Evolutionary conservation across 2,329 filamentous ascomycete species (phyloP).

Genomic region (Thelonectria rubi): DNA sequence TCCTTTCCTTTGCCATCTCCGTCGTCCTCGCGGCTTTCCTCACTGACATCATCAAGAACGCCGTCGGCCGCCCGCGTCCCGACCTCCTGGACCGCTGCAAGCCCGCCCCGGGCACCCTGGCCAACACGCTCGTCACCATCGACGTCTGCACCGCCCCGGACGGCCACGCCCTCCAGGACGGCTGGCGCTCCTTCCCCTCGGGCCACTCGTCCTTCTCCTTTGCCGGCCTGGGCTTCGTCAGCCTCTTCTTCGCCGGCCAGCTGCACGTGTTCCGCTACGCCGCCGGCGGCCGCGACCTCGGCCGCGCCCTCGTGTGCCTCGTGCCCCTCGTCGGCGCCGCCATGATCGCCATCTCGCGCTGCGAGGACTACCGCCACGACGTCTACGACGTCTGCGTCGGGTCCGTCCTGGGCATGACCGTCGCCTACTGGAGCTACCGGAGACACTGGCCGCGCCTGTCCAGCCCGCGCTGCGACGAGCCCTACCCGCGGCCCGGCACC

Average conservation of each 20-base stretch:
- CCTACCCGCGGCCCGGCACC: conserved; percentile 59
- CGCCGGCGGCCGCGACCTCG: conserved; percentile 59
- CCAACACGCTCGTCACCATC: conserved; percentile 66
- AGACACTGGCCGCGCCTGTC: conserved; percentile 68
- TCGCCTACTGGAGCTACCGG: conserved; percentile 73
- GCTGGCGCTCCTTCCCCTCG: conserved; percentile 84
- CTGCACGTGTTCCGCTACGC: conserved; percentile 63
- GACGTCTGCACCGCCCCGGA: conserved; percentile 77
- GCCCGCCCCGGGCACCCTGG: conserved; percentile 63
- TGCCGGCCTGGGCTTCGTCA: conserved; percentile 78
- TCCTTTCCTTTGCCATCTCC: conserved; percentile 82
- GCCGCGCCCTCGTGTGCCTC: conserved; percentile 65
- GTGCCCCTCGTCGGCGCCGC: conserved; percentile 68
- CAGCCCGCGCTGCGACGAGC: conserved; percentile 64
- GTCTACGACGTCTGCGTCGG: conserved; percentile 74
- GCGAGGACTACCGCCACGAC: conserved; percentile 76
- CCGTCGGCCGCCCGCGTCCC: conserved; percentile 76
- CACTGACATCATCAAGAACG: conserved; percentile 91
- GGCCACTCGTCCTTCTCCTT: conserved; percentile 85
- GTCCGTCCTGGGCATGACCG: conserved; percentile 64
- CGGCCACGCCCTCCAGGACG: conserved; percentile 78
- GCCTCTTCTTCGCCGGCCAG: conserved; percentile 75
- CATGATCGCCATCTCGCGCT: conserved; percentile 74
- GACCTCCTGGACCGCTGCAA: conserved; percentile 79
- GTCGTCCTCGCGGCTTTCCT: conserved; percentile 82